These are phyloP conservation scores for Microdochium bolleyi DNA, from an alignment of 2,329 filamentous ascomycete species.

Conservation along the genomic window DNA sequence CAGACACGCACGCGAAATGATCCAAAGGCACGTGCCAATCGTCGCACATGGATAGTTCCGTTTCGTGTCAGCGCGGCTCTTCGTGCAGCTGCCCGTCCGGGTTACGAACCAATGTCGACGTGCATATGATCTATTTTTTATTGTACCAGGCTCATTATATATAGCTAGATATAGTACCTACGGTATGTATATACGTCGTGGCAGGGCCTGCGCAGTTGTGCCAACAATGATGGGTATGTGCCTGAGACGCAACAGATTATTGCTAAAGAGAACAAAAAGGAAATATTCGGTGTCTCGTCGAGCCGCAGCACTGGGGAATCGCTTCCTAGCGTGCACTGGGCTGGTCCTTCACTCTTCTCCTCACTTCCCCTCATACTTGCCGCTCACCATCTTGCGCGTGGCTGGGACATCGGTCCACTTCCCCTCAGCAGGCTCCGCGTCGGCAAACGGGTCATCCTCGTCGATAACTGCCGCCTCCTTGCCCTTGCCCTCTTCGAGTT, in stretches of 20 bases:
- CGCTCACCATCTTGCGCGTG: constrained; percentile 5
- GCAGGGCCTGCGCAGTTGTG: too few species aligned
- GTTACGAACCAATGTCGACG: too few species aligned
- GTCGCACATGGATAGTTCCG: too few species aligned
- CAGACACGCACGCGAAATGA: too few species aligned
- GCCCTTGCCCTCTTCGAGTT: constrained; percentile 43
- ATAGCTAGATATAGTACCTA: neutral
- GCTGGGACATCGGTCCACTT: constrained; percentile 62
- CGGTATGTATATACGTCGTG: neutral
- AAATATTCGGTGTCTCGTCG: neutral
- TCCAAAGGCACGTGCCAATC: too few species aligned
- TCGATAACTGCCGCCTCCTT: constrained; percentile 33
- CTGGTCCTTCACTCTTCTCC: neutral
- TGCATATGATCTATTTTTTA: too few species aligned
- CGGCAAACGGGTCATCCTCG: constrained; percentile 64
- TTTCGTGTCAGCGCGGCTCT: too few species aligned
- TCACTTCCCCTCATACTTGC: neutral
- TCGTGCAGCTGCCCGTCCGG: too few species aligned
- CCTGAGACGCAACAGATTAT: neutral
- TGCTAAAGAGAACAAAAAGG: neutral
- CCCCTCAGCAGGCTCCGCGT: constrained; percentile 32
- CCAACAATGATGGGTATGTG: too few species aligned
- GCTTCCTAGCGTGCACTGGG: neutral
- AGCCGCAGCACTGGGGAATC: neutral
- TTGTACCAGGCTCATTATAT: too few species aligned